Evolutionary conservation across 495 filamentous ascomycete species (phyloP).

Genomic region (Lasiosphaeris hirsuta): DNA sequence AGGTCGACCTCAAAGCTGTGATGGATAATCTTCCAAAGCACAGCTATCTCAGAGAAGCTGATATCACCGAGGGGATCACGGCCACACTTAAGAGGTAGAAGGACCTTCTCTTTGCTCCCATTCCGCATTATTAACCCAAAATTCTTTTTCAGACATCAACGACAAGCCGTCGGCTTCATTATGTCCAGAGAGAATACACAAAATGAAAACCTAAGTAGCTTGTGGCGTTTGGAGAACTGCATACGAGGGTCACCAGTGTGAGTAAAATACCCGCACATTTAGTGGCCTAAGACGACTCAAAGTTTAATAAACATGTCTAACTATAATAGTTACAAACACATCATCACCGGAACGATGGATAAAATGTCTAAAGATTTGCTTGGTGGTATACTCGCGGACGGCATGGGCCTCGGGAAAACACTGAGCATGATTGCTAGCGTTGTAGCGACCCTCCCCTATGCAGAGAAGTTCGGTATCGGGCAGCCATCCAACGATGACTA

Average conservation of each 20-base stretch:
- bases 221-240: neutral
- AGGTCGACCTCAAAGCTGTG: too few relatives aligned
- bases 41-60: too few relatives aligned
- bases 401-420: constrained; percentile 48
- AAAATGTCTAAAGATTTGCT: neutral
- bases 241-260: too few relatives aligned
- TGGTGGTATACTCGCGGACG: constrained; percentile 41
- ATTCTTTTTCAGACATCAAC: neutral
- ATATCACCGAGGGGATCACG: too few relatives aligned
- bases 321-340: neutral
- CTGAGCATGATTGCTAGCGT: constrained; percentile 37
- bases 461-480: constrained; percentile 38
- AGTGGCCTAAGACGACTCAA: too few relatives aligned
- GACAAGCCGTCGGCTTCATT: neutral
- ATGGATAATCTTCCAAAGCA: too few relatives aligned
- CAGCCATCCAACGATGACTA: neutral
- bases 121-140: too few relatives aligned
- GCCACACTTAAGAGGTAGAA: too few relatives aligned
- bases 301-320: too few relatives aligned
- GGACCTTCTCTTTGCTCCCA: too few relatives aligned
- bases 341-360: constrained; percentile 10
- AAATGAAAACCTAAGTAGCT: neutral
- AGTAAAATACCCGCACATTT: too few relatives aligned
- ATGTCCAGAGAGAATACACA: neutral
- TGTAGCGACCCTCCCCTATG: constrained; percentile 20